A percentile compares a stretch with the other conserved stretches of the same genome.
These are phyloP conservation scores for Lasiodiplodia hormozganensis DNA, from an alignment of 2,329 filamentous ascomycete genomes.

Conservation along the genomic window DNA sequence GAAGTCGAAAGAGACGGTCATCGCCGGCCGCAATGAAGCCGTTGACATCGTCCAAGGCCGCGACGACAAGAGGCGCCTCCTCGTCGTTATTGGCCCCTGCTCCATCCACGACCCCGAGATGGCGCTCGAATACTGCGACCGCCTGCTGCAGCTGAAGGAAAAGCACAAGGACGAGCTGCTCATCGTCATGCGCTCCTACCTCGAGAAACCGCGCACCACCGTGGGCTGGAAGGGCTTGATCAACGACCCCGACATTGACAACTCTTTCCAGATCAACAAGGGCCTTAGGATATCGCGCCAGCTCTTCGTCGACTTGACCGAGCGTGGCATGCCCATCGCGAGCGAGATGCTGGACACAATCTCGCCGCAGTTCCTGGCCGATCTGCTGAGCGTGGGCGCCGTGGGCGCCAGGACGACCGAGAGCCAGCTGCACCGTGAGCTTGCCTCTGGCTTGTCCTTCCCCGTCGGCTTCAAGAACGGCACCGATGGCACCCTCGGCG, in stretches of 20 bases:
- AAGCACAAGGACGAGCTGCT: constrained; percentile 89
- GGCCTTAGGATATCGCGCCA: constrained; percentile 85
- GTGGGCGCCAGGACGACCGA: constrained; percentile 97
- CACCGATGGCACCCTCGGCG: constrained; percentile 86
- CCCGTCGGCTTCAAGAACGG: constrained; percentile 99
- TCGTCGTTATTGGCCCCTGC: constrained; percentile 92
- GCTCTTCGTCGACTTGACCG: constrained; percentile 90
- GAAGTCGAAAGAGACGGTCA: constrained; percentile 62
- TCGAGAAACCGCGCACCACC: constrained; percentile 97
- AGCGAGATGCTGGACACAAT: constrained; percentile 99
- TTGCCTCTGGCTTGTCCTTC: constrained; percentile 93
- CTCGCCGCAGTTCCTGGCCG: constrained; percentile 94
- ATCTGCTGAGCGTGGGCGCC: constrained; percentile 88
- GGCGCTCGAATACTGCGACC: constrained; percentile 90
- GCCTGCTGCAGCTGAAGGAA: constrained; percentile 79
- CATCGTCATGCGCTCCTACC: constrained; percentile 97
- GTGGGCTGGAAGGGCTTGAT: constrained; percentile 99
- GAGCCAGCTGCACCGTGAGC: constrained; percentile 91
- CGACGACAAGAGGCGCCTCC: constrained; percentile 63
- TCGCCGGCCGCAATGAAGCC: constrained; percentile 66
- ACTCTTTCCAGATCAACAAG: constrained; percentile 99
- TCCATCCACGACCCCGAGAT: constrained; percentile 94
- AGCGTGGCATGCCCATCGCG: constrained; percentile 92
- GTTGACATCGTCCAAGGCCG: constrained; percentile 67
- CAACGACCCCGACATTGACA: constrained; percentile 98